Evolutionary conservation across 345 rosid genomes (phyloP).

Genomic region (Carallia brachiata): DNA sequence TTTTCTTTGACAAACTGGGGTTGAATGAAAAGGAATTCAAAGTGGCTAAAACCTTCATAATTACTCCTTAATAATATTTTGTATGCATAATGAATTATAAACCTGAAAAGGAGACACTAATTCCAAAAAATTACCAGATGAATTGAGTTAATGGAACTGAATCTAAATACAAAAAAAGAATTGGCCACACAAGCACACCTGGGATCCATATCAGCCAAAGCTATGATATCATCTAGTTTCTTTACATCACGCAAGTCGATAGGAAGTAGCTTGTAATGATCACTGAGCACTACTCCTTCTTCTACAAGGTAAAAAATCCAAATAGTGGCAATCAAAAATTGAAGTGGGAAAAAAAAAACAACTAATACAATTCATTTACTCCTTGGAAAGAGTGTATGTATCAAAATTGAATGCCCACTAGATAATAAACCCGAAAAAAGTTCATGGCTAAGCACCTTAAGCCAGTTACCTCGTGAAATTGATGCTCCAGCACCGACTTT

Average conservation of each 20-base stretch:
- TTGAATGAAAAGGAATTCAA: not conserved
- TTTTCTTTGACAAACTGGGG: not conserved
- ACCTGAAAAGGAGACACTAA: not conserved
- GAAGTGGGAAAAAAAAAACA: not conserved
- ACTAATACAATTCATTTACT: not conserved
- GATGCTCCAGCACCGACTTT: conserved; percentile 69
- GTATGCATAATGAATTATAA: not conserved
- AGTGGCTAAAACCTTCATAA: not conserved
- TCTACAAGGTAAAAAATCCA: conserved; percentile 41
- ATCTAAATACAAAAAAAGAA: not conserved
- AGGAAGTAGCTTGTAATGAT: conserved; percentile 87
- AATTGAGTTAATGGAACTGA: not conserved
- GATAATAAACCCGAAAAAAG: not conserved
- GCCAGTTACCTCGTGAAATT: conserved; percentile 61
- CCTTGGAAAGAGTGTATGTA: not conserved
- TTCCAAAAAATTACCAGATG: not conserved
- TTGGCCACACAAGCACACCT: conserved; percentile 41
- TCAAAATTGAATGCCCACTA: not conserved
- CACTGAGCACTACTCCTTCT: conserved; percentile 84
- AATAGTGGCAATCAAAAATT: conserved; percentile 10
- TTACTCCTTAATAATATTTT: not conserved
- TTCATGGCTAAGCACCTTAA: not conserved
- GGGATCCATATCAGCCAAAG: conserved; percentile 77
- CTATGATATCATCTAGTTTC: conserved; percentile 64
- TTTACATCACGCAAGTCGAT: conserved; percentile 77